These are phyloP conservation scores for Excoecaria agallocha DNA, from an alignment of 345 rosid genomes.

Conservation along the genomic window DNA sequence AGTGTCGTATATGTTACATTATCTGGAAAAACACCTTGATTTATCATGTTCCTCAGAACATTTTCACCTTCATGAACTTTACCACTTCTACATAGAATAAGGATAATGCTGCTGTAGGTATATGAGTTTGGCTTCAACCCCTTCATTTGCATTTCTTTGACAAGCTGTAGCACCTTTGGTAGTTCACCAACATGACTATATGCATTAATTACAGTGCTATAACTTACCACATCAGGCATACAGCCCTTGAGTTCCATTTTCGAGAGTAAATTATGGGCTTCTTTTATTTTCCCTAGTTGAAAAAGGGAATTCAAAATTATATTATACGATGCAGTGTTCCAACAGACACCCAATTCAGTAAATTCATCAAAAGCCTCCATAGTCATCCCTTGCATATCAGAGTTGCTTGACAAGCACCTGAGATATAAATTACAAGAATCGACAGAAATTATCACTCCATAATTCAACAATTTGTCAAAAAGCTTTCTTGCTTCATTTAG, in stretches of 20 bases:
- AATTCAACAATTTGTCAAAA: conserved; percentile 75
- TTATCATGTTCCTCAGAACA: conserved; percentile 60
- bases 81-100: conserved; percentile 51
- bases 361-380: conserved; percentile 53
- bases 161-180: conserved; percentile 47
- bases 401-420: conserved; percentile 44
- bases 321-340: conserved; percentile 76
- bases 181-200: conserved; percentile 61
- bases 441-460: conserved; percentile 74
- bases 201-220: conserved; percentile 73
- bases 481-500: conserved; percentile 64
- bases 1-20: conserved; percentile 73
- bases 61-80: conserved; percentile 60
- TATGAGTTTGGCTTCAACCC: conserved; percentile 61
- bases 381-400: conserved; percentile 32
- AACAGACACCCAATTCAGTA: conserved; percentile 54
- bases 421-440: conserved; percentile 83
- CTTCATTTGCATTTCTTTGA: conserved; percentile 61
- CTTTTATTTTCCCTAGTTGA: conserved; percentile 52
- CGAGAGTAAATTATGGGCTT: conserved; percentile 67
- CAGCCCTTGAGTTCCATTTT: conserved; percentile 71
- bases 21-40: conserved; percentile 55
- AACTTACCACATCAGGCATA: conserved; percentile 80
- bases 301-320: conserved; percentile 62
- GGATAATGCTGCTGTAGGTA: conserved; percentile 72